Percentiles rank a stretch among this genome's conserved stretches.
phyloP scores from a whole-genome alignment of 495 filamentous ascomycete genomes.

The Tuber melanosporum region DNA sequence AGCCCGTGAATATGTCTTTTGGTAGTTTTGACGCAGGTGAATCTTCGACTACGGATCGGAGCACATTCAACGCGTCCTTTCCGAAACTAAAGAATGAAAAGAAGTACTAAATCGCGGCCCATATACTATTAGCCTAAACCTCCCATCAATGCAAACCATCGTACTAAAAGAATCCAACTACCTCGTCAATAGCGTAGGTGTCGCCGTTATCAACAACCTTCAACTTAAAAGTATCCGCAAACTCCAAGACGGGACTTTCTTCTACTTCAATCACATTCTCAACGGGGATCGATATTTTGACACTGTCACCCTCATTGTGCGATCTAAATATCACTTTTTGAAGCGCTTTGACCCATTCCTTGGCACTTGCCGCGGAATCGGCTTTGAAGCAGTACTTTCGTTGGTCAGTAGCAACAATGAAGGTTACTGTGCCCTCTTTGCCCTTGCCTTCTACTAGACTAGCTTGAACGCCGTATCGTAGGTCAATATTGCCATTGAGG shows the following conservation, averaged over 20 bases:
- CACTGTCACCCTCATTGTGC: constrained; percentile 92
- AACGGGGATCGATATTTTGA: constrained; percentile 89
- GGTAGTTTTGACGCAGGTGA: constrained; percentile 49
- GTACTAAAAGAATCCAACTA: constrained; percentile 44
- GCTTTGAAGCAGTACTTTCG: constrained; percentile 82
- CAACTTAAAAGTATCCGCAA: constrained; percentile 90
- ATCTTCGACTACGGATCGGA: constrained; percentile 68
- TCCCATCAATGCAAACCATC: neutral
- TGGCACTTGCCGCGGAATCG: constrained; percentile 80
- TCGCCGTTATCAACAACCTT: constrained; percentile 86
- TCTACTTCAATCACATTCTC: constrained; percentile 88
- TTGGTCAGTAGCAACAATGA: constrained; percentile 75
- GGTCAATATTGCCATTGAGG: constrained; percentile 82
- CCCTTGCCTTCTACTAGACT: constrained; percentile 53
- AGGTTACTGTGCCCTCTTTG: constrained; percentile 66
- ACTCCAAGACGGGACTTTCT: constrained; percentile 82
- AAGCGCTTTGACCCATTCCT: constrained; percentile 93
- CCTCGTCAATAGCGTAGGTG: constrained; percentile 91
- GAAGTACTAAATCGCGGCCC: constrained; percentile 59
- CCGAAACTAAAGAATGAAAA: constrained; percentile 91
- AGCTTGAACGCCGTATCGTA: constrained; percentile 86
- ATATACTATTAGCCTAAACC: constrained; percentile 33
- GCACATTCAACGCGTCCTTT: constrained; percentile 72
- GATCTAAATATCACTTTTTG: constrained; percentile 93
- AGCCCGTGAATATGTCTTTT: constrained; percentile 18